phyloP scores from a whole-genome alignment of 306 rosid genomes.

The Pyrus communis region DNA sequence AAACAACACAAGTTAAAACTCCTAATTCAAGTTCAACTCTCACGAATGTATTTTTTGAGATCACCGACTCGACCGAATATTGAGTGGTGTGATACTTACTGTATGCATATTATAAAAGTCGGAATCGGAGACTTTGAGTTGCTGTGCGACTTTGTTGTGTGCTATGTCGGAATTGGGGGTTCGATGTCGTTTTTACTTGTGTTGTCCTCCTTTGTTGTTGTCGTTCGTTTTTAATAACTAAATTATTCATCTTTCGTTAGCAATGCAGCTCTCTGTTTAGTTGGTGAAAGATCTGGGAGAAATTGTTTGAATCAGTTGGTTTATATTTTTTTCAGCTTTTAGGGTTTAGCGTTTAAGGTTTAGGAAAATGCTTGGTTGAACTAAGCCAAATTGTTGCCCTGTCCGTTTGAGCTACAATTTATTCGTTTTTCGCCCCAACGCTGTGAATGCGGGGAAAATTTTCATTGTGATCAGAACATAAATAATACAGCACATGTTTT shows the following conservation, averaged over 20 bases:
- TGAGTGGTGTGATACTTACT: no score
- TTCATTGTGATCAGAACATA: rapidly evolving
- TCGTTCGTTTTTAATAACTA: background rate
- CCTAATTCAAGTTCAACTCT: background rate
- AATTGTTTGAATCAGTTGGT: background rate
- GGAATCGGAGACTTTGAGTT: no score
- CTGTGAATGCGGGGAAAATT: background rate
- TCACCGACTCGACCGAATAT: no score
- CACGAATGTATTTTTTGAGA: no score
- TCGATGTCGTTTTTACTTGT: no score
- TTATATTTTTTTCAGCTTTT: background rate
- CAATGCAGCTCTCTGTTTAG: background rate
- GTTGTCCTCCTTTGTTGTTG: background rate
- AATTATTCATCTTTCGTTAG: background rate
- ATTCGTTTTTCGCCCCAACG: background rate
- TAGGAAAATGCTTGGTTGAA: background rate
- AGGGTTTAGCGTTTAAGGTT: background rate
- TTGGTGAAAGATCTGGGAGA: background rate
- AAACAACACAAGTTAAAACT: background rate
- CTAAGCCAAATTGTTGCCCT: background rate
- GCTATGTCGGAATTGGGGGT: background rate
- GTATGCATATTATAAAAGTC: no score
- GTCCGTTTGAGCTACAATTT: background rate
- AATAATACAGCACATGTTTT: rapidly evolving
- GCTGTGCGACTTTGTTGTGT: background rate